Percentiles rank a stretch among this genome's conserved stretches.
Conservation (phyloP, 2,329 filamentous ascomycete genomes). For the Alternaria longipes region DNA sequence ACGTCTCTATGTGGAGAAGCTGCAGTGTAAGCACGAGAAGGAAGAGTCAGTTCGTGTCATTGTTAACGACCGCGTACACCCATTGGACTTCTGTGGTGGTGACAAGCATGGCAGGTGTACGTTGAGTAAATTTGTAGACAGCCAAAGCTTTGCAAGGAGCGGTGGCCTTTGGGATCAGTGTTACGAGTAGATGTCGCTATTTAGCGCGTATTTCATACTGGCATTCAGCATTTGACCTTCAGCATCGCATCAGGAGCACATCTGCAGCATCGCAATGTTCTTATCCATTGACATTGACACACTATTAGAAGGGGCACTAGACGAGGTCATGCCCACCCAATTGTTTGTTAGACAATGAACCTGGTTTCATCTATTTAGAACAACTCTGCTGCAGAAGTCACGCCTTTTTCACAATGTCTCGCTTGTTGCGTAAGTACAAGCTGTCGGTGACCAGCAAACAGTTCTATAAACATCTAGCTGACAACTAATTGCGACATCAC, state of each 20-base stretch:
- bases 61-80: constrained; percentile 83
- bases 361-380: background rate
- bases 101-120: constrained; percentile 77
- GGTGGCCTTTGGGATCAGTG: constrained; percentile 81
- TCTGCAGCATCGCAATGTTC: background rate
- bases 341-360: background rate
- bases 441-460: constrained; percentile 13
- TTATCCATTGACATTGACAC: background rate
- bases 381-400: background rate
- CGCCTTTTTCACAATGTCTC: background rate
- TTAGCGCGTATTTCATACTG: background rate
- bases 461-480: background rate
- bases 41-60: constrained; percentile 81
- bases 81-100: constrained; percentile 73
- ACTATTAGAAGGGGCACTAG: background rate
- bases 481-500: background rate
- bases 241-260: background rate
- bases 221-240: background rate
- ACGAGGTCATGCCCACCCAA: background rate
- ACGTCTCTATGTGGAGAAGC: constrained; percentile 87
- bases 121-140: constrained; percentile 75
- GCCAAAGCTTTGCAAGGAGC: constrained; percentile 74
- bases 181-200: constrained; percentile 23
- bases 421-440: constrained; percentile 1
- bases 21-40: constrained; percentile 68